These are phyloP conservation scores for Linum lewisii DNA, from an alignment of 345 rosid species.

Conservation along the genomic window DNA sequence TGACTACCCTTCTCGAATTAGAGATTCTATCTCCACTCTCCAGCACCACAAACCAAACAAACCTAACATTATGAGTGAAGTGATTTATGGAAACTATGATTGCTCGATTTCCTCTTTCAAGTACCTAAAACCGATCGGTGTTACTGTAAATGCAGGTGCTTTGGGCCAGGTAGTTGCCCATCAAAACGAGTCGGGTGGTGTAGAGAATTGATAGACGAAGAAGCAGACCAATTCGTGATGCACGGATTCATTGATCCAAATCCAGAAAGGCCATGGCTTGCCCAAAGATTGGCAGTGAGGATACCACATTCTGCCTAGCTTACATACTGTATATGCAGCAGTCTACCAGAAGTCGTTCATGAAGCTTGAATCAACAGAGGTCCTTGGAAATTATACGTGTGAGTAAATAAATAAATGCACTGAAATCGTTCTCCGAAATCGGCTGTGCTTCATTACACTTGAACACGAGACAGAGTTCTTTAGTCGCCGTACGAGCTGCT, in stretches of 20 bases:
- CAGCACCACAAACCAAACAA: not conserved
- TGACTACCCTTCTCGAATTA: too few species aligned
- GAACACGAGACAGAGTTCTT: too few species aligned
- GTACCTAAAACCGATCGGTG: too few species aligned
- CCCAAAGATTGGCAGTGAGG: slow-evolving; percentile 59
- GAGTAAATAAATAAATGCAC: too few species aligned
- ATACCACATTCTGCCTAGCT: slow-evolving; percentile 59
- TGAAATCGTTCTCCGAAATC: too few species aligned
- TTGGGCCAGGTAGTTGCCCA: slow-evolving; percentile 75
- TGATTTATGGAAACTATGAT: too few species aligned
- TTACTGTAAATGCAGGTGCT: slow-evolving; percentile 46
- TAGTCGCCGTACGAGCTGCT: too few species aligned
- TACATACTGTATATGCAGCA: too few species aligned
- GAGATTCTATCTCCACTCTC: not conserved
- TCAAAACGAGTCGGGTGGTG: slow-evolving; percentile 67
- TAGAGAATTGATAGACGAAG: slow-evolving; percentile 82
- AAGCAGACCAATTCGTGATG: slow-evolving; percentile 65
- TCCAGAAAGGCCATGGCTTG: slow-evolving; percentile 73
- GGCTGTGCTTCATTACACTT: not conserved
- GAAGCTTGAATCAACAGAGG: too few species aligned
- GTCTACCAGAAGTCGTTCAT: too few species aligned
- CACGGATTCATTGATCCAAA: slow-evolving; percentile 78
- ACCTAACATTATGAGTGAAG: not conserved
- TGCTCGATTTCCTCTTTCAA: too few species aligned
- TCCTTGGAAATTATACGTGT: not conserved